Base-by-base conservation (phyloP, 352 stramenopile genomes). In the Phytophthora podocarpi region DNA sequence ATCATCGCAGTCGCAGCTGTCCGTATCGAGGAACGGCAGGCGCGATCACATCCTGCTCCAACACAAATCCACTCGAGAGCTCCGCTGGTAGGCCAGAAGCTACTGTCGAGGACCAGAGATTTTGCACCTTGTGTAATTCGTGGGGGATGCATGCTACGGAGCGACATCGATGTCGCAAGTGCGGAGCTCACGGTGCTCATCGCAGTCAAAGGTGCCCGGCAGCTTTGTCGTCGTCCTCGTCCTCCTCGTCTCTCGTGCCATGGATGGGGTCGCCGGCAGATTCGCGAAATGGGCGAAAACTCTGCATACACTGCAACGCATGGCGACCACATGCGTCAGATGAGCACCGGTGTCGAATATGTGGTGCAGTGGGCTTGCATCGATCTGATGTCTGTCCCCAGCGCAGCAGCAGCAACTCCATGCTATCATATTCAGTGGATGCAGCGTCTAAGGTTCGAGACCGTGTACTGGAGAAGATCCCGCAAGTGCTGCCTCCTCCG, bases 311-410 rank as follows among this genome's bases (percentile, higher is more conserved):
- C n/a, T 94, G 85, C 28, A 67, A 67, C 26, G 58, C 72, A 1
- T 77, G 76, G 56, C 63, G 79, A 5, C 70, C 65, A 54, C 80
- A 91, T 49, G 65, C 53, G n/a, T 90, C 85, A 1, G 57, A 74
- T 8, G 67, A 90, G 36, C 83, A 94, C 37, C 70, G 76, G 3
- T 94, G 85, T 61, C 78, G 82, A 12, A 67, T 90, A 32, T 92
- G 85, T 68, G 64, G 74, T 12, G 67, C 68, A 11, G 72, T 86
- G 30, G 83, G 80, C 1, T 26, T 68, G 24, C 83, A 90, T 64
- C 77, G 80, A 1, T 92, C 80, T 12, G 77, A 82, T 26, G 79
- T 73, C 23, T 92, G 83, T 50, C 72, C 80, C 0, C 43, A 74
- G 2, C 73, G 69, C 16, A 66, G 50, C 7, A 73, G 64, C 18